Evolutionary conservation across 1,139 yeast species (phyloP).

Genomic region (Pichia norvegensis): DNA sequence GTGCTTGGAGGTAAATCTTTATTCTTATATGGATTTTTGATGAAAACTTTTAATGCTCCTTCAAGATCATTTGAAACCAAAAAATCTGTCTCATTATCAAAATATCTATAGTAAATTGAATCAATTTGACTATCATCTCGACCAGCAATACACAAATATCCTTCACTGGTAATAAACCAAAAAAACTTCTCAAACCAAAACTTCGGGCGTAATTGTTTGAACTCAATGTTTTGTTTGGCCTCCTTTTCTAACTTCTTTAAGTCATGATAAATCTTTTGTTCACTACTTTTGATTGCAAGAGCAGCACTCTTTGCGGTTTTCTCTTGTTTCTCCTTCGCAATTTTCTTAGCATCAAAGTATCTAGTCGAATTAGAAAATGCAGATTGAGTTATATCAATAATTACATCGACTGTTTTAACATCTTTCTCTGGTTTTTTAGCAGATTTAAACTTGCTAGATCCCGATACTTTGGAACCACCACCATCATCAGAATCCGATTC

Average conservation of each 20-base stretch:
- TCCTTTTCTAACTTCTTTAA: slow-evolving; percentile 59
- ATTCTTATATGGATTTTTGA: slow-evolving; percentile 63
- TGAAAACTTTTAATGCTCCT: slow-evolving; percentile 67
- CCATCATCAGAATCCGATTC: slow-evolving; percentile 32
- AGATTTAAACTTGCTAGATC: not conserved
- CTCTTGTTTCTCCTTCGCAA: slow-evolving; percentile 69
- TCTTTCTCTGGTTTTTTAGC: slow-evolving; percentile 12
- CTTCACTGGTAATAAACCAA: slow-evolving; percentile 90
- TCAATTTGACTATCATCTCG: slow-evolving; percentile 82
- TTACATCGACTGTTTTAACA: slow-evolving; percentile 39
- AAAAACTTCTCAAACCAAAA: slow-evolving; percentile 90
- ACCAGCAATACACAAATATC: slow-evolving; percentile 81
- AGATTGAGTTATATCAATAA: slow-evolving; percentile 61
- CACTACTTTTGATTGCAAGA: slow-evolving; percentile 79
- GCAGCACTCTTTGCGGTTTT: slow-evolving; percentile 76
- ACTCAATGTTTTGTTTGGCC: slow-evolving; percentile 40
- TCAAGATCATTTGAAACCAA: slow-evolving; percentile 71
- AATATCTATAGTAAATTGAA: slow-evolving; percentile 69
- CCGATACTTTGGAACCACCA: slow-evolving; percentile 26
- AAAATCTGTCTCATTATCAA: slow-evolving; percentile 59
- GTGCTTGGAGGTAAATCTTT: slow-evolving; percentile 75
- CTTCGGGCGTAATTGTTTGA: slow-evolving; percentile 62
- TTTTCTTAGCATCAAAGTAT: slow-evolving; percentile 72
- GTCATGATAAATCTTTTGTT: slow-evolving; percentile 67
- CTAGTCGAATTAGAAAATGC: slow-evolving; percentile 89